Percentiles rank a stretch among this genome's conserved stretches.
These are phyloP conservation scores for Globisporangium irregulare DNA, from an alignment of 352 stramenopile species.

Conservation along the genomic window DNA sequence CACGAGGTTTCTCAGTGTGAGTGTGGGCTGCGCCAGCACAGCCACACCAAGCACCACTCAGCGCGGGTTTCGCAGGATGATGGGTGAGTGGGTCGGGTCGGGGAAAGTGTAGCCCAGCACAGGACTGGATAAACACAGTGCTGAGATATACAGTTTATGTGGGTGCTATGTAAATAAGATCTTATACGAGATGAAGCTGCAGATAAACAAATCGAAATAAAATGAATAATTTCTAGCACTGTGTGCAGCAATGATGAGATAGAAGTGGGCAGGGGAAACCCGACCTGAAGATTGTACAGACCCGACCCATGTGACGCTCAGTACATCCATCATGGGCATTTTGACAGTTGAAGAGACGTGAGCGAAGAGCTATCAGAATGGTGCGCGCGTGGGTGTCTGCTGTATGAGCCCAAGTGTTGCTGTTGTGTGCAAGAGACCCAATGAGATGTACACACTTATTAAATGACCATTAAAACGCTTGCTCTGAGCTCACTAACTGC, in stretches of 20 bases:
- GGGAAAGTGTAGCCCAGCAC: background rate
- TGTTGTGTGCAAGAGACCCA: slow-evolving; percentile 4
- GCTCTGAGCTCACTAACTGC: background rate
- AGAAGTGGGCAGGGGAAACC: background rate
- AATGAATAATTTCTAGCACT: background rate
- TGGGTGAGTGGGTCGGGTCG: slow-evolving; percentile 2
- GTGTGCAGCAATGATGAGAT: background rate
- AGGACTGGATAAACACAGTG: background rate
- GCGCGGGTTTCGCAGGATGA: background rate
- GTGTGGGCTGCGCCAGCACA: background rate
- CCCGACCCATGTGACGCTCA: background rate
- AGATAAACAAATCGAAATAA: no score
- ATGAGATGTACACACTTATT: background rate
- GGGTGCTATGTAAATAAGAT: no score
- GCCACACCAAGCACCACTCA: slow-evolving; percentile 20
- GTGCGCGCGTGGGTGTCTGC: background rate
- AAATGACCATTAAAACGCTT: no score
- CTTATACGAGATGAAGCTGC: no score
- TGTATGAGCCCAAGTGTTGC: background rate
- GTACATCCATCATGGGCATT: background rate
- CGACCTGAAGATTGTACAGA: background rate
- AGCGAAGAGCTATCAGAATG: background rate
- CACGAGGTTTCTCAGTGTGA: slow-evolving; percentile 14
- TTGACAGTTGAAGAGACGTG: background rate
- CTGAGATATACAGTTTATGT: background rate